Conservation (phyloP, 2,329 filamentous ascomycete genomes). For the Fusarium albidum region DNA sequence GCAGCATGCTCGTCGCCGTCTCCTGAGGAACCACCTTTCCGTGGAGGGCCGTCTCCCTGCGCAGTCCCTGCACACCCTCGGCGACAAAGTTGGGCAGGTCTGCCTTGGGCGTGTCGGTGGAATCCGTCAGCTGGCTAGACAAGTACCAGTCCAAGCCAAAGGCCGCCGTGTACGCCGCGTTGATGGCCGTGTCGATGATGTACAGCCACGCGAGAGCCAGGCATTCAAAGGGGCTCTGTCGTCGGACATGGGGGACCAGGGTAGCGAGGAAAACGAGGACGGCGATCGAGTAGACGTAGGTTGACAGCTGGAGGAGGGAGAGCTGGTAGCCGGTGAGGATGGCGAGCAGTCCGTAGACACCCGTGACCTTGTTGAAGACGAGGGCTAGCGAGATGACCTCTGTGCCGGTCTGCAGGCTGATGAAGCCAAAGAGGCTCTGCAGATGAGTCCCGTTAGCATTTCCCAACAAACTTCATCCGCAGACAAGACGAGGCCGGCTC, state of each 20-base stretch:
- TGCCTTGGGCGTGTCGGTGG: slow-evolving; percentile 32
- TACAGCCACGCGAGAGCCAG: slow-evolving; percentile 87
- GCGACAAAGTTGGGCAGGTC: slow-evolving; percentile 40
- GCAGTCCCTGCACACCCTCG: slow-evolving; percentile 46
- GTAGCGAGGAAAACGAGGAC: slow-evolving; percentile 73
- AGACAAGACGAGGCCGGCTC: slow-evolving; percentile 3
- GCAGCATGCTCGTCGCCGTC: slow-evolving; percentile 77
- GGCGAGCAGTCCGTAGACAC: slow-evolving; percentile 88
- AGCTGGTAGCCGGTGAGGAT: slow-evolving; percentile 87
- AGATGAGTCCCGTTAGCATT: slow-evolving; percentile 25
- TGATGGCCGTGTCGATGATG: slow-evolving; percentile 81
- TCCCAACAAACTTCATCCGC: neutral
- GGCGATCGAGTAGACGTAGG: slow-evolving; percentile 87
- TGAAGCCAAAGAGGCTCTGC: slow-evolving; percentile 84
- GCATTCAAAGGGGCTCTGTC: slow-evolving; percentile 79
- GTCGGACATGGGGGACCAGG: slow-evolving; percentile 82
- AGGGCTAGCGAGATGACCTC: slow-evolving; percentile 85
- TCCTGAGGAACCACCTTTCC: slow-evolving; percentile 58
- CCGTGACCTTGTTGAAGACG: slow-evolving; percentile 91
- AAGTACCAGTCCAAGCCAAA: slow-evolving; percentile 91
- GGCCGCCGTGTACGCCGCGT: slow-evolving; percentile 80
- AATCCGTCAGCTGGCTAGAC: slow-evolving; percentile 62
- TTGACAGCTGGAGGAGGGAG: slow-evolving; percentile 83
- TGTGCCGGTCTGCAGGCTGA: slow-evolving; percentile 86
- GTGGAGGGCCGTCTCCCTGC: slow-evolving; percentile 44